These are phyloP conservation scores for Dioszegia aurantiaca DNA, from an alignment of 768 basidiomycete genomes.

Conservation along the genomic window DNA sequence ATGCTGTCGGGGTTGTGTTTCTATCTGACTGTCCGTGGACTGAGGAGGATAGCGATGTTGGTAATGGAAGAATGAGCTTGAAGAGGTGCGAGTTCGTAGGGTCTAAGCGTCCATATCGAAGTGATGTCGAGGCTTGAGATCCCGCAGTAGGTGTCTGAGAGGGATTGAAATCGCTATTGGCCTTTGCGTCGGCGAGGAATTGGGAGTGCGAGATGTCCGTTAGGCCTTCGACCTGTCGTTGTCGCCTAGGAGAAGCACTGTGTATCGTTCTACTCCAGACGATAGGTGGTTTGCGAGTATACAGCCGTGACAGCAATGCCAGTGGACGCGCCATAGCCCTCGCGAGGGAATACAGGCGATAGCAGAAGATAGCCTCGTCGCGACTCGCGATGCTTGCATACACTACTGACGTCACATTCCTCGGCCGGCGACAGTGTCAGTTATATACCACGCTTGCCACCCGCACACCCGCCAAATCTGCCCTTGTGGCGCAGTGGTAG, in stretches of 20 bases:
- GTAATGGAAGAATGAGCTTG: conserved; percentile 62
- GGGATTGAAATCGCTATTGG: conserved; percentile 43
- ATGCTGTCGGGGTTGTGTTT: conserved; percentile 55
- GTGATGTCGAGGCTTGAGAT: not conserved
- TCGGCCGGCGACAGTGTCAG: not conserved
- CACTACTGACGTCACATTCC: conserved; percentile 1
- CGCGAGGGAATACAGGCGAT: too few relatives aligned
- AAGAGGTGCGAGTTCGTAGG: conserved; percentile 66
- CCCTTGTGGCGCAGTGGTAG: conserved; percentile 18
- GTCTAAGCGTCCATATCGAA: conserved; percentile 59
- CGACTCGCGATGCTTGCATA: too few relatives aligned
- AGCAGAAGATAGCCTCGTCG: too few relatives aligned
- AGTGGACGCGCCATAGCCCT: conserved; percentile 1
- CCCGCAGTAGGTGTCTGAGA: conserved; percentile 34
- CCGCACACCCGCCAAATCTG: not conserved
- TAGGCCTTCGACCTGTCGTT: conserved; percentile 27
- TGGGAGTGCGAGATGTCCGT: conserved; percentile 42
- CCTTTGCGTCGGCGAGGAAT: conserved; percentile 36
- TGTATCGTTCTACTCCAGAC: not conserved
- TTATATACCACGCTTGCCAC: conserved; percentile 6
- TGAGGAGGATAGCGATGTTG: conserved; percentile 31
- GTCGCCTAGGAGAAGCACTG: not conserved
- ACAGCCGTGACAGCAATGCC: not conserved
- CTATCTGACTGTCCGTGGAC: too few relatives aligned
- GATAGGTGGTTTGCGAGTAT: not conserved